Evolutionary conservation across 805 yeast species (phyloP).

Genomic region (Ogataea pignaliae): DNA sequence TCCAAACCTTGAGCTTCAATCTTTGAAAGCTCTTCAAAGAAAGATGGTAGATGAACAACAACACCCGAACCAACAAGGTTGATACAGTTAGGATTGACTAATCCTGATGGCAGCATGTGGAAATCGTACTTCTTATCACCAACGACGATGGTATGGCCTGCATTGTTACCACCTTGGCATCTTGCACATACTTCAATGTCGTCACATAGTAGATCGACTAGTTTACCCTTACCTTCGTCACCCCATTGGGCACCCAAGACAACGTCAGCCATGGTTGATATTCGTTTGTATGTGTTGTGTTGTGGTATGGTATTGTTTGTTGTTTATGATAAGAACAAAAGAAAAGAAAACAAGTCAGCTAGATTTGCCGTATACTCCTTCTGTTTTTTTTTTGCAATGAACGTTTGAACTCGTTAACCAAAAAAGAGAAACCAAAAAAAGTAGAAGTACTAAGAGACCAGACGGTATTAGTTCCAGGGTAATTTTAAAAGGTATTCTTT

Average conservation of each 20-base stretch:
- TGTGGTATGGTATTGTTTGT: neutral
- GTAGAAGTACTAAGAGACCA: too few species aligned
- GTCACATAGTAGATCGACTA: slow-evolving; percentile 93
- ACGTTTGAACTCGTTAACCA: slow-evolving; percentile 17
- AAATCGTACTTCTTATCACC: slow-evolving; percentile 86
- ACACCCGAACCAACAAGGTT: slow-evolving; percentile 96
- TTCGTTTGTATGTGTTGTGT: neutral
- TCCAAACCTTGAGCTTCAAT: slow-evolving; percentile 79
- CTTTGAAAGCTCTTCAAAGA: slow-evolving; percentile 79
- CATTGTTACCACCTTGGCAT: slow-evolving; percentile 98
- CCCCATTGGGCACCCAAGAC: slow-evolving; percentile 99
- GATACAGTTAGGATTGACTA: slow-evolving; percentile 86
- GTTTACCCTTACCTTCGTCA: slow-evolving; percentile 98
- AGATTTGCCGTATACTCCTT: too few species aligned
- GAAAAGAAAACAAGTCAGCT: neutral
- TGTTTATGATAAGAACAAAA: neutral
- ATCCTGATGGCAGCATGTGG: slow-evolving; percentile 99
- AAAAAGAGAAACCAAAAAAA: slow-evolving; percentile 5
- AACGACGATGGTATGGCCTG: slow-evolving; percentile 98
- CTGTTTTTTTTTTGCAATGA: slow-evolving; percentile 3
- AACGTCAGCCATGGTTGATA: slow-evolving; percentile 76
- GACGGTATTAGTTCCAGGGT: too few species aligned
- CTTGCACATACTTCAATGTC: slow-evolving; percentile 95
- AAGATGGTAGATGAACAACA: slow-evolving; percentile 90
- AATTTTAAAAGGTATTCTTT: neutral